Evolutionary conservation across 495 filamentous ascomycete genomes (phyloP).

Genomic region (Xylaria scruposa): DNA sequence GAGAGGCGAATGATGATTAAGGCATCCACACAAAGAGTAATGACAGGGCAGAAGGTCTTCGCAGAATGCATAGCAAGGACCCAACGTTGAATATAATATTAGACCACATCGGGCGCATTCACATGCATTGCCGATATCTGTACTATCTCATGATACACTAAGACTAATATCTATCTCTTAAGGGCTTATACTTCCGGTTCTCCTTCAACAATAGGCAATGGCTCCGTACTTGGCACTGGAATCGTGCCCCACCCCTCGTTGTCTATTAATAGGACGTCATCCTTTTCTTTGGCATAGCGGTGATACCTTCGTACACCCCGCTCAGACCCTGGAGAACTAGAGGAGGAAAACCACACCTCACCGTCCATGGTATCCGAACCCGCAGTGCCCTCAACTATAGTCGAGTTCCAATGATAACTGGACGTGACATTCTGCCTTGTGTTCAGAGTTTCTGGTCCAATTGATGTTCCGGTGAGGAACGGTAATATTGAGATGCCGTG

Average conservation of each 20-base stretch:
- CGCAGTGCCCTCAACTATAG: constrained; percentile 35
- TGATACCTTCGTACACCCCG: constrained; percentile 25
- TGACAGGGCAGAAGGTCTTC: neutral
- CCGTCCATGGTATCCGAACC: constrained; percentile 37
- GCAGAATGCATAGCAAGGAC: neutral
- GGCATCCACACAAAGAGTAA: neutral
- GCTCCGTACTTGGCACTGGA: constrained; percentile 30
- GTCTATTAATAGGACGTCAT: constrained; percentile 32
- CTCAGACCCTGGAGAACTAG: constrained; percentile 13
- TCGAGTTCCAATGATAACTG: constrained; percentile 37
- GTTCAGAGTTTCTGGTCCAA: constrained; percentile 21
- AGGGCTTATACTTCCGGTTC: constrained; percentile 26
- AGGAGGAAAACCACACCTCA: constrained; percentile 37
- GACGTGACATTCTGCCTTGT: constrained; percentile 41
- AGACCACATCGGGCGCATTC: neutral
- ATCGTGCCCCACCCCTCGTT: constrained; percentile 29
- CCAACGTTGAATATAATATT: neutral
- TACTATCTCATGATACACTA: neutral
- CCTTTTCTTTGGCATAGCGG: constrained; percentile 35
- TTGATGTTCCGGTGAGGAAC: constrained; percentile 32
- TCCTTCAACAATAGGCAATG: constrained; percentile 31
- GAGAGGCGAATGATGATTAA: constrained; percentile 31
- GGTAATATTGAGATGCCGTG: constrained; percentile 33
- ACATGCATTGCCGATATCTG: neutral
- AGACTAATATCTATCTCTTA: neutral